These are phyloP conservation scores for Leccinum longicurvipes DNA, from an alignment of 768 basidiomycete genomes.

Conservation along the genomic window DNA sequence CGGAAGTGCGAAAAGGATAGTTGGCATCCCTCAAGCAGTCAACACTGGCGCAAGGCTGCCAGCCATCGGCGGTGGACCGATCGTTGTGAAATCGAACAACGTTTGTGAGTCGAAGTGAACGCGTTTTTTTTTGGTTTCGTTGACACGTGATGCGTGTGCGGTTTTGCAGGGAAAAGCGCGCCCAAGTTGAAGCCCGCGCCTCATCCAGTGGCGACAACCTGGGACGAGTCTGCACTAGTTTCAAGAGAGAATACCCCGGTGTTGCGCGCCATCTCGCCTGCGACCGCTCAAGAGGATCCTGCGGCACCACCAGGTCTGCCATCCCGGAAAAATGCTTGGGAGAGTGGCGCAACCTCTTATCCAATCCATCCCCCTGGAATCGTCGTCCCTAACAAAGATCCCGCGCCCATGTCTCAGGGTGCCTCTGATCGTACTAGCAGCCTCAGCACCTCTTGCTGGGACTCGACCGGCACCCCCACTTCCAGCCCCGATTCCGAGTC, in stretches of 20 bases:
- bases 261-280: background rate
- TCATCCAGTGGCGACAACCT: slow-evolving; percentile 6
- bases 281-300: slow-evolving; percentile 3
- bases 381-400: slow-evolving; percentile 1
- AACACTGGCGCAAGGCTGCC: slow-evolving; percentile 11
- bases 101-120: slow-evolving; percentile 29
- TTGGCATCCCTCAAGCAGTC: slow-evolving; percentile 3
- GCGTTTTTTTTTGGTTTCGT: too few relatives aligned
- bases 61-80: slow-evolving; percentile 27
- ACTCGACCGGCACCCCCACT: slow-evolving; percentile 19
- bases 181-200: slow-evolving; percentile 1
- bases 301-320: slow-evolving; percentile 10
- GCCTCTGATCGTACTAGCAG: slow-evolving; percentile 8
- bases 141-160: background rate
- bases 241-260: slow-evolving; percentile 20
- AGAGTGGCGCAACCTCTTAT: background rate
- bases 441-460: slow-evolving; percentile 20
- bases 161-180: slow-evolving; percentile 15
- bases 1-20: slow-evolving; percentile 19
- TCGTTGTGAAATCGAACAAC: slow-evolving; percentile 26
- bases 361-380: slow-evolving; percentile 15
- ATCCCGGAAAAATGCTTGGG: slow-evolving; percentile 10
- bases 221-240: slow-evolving; percentile 17
- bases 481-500: slow-evolving; percentile 29
- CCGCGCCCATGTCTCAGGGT: background rate